phyloP scores from a whole-genome alignment of 257 asterid species.

The Phtheirospermum japonicum region DNA sequence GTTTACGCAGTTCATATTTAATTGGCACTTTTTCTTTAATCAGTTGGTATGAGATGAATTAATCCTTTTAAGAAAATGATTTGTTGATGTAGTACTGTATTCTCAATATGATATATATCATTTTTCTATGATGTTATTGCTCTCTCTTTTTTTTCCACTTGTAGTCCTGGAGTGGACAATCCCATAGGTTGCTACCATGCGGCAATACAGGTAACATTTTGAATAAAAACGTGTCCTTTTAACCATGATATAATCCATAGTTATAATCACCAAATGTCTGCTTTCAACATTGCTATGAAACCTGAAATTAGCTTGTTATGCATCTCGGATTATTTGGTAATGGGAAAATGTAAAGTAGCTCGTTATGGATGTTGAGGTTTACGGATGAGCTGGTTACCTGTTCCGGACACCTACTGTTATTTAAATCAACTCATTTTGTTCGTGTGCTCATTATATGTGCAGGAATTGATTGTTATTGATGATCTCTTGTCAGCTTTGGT shows the following conservation, averaged over 20 bases:
- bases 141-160: slow-evolving; percentile 19
- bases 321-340: slow-evolving; percentile 15
- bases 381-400: too few relatives aligned
- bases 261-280: not conserved
- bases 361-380: slow-evolving; percentile 13
- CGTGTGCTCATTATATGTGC: slow-evolving; percentile 26
- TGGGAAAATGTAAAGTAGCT: not conserved
- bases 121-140: slow-evolving; percentile 18
- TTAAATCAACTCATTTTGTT: slow-evolving; percentile 6
- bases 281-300: not conserved
- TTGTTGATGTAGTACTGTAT: not conserved
- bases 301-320: slow-evolving; percentile 25
- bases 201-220: slow-evolving; percentile 66
- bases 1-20: not conserved
- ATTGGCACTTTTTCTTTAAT: not conserved
- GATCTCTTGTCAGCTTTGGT: slow-evolving; percentile 76
- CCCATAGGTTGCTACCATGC: slow-evolving; percentile 80
- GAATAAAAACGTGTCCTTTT: slow-evolving; percentile 1
- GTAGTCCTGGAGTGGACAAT: slow-evolving; percentile 62
- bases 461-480: slow-evolving; percentile 90
- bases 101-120: not conserved
- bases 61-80: not conserved
- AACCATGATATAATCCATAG: slow-evolving; percentile 2
- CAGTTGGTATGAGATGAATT: not conserved
- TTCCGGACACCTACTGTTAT: slow-evolving; percentile 8